These are phyloP conservation scores for Mrakia hoshinonis DNA, from an alignment of 768 basidiomycete genomes.

Conservation along the genomic window DNA sequence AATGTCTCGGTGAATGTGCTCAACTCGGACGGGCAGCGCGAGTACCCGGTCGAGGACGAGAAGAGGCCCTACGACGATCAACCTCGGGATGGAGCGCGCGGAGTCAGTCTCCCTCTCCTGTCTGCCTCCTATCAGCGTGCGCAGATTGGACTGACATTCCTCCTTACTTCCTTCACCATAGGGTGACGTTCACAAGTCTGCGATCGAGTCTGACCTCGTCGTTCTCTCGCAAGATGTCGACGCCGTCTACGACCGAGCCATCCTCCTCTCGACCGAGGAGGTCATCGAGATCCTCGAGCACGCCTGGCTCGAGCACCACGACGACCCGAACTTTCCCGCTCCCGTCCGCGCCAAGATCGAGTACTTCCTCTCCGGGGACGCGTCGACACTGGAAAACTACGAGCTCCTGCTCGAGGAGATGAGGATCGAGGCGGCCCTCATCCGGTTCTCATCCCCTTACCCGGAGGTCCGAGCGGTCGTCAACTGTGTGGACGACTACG, in stretches of 20 bases:
- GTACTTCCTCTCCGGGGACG: conserved; percentile 28
- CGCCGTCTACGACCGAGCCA: conserved; percentile 26
- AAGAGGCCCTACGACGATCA: no score
- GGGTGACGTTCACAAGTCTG: not conserved
- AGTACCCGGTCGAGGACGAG: no score
- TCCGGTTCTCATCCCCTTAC: conserved; percentile 33
- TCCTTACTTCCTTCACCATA: no score
- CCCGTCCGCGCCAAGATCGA: conserved; percentile 21
- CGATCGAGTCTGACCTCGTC: conserved; percentile 7
- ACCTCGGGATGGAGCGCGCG: no score
- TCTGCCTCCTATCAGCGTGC: no score
- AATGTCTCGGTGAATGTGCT: no score
- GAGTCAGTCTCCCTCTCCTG: no score
- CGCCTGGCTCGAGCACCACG: conserved; percentile 16
- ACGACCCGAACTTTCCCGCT: conserved; percentile 19
- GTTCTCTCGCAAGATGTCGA: conserved; percentile 26
- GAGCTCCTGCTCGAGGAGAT: conserved; percentile 27
- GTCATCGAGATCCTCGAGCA: conserved; percentile 25
- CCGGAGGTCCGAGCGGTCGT: conserved; percentile 59
- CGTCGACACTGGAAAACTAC: conserved; percentile 25
- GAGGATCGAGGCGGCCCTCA: conserved; percentile 34
- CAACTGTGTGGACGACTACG: conserved; percentile 55
- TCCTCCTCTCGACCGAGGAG: conserved; percentile 13
- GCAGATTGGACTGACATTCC: no score
- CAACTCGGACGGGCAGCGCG: no score